Conservation (phyloP, 495 filamentous ascomycete genomes). For the Niebla homalea region DNA sequence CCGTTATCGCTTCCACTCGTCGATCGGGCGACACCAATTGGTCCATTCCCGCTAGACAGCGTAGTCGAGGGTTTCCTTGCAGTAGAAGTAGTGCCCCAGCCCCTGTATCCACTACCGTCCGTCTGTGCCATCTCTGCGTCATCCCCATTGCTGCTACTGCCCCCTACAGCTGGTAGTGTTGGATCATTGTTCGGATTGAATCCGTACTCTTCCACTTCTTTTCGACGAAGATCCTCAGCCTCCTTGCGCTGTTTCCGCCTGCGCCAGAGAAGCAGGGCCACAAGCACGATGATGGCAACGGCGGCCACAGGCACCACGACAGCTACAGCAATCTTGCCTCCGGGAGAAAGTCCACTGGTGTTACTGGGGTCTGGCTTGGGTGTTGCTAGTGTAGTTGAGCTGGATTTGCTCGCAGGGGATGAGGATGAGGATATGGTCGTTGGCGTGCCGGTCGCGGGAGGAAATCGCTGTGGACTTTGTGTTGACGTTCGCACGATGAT, state of each 20-base stretch:
- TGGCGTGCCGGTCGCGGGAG: neutral
- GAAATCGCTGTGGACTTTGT: constrained; percentile 10
- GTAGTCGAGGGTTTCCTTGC: constrained; percentile 77
- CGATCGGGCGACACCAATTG: constrained; percentile 57
- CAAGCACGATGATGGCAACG: constrained; percentile 68
- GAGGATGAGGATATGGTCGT: constrained; percentile 13
- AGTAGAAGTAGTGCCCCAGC: constrained; percentile 88
- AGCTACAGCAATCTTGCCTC: constrained; percentile 73
- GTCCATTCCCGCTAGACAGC: constrained; percentile 59
- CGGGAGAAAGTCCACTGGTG: constrained; percentile 39
- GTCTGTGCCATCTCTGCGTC: constrained; percentile 58
- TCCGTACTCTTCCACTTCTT: constrained; percentile 91
- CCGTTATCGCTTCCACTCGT: constrained; percentile 45
- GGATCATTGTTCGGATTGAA: constrained; percentile 95
- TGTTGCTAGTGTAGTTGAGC: constrained; percentile 10
- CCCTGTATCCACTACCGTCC: constrained; percentile 66
- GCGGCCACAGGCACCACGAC: constrained; percentile 87
- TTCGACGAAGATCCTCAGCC: constrained; percentile 74
- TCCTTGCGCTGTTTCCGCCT: constrained; percentile 72
- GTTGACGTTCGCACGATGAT: constrained; percentile 16
- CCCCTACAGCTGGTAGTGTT: constrained; percentile 55
- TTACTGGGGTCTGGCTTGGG: constrained; percentile 9
- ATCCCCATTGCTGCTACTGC: constrained; percentile 32
- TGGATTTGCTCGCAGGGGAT: constrained; percentile 8
- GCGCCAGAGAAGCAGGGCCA: constrained; percentile 71